A percentile compares a stretch with the other conserved stretches of the same genome.
Evolutionary conservation across 2,329 filamentous ascomycete genomes (phyloP).

Genomic region (Xylaria sp.): DNA sequence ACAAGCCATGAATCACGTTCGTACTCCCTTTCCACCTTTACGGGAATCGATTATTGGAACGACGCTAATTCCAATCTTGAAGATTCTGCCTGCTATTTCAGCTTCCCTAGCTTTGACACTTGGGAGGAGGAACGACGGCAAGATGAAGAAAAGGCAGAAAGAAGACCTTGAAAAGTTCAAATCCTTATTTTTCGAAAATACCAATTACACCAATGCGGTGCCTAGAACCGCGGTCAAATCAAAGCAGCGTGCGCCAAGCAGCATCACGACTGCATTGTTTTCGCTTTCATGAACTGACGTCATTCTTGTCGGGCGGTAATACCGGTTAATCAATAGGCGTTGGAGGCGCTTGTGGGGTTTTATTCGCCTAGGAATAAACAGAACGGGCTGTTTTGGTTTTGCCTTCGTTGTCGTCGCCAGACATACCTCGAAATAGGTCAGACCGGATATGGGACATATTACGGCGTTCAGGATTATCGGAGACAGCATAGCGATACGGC

Average conservation of each 20-base stretch:
- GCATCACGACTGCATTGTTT: conserved; percentile 19
- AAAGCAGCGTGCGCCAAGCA: conserved; percentile 7
- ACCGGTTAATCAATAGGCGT: conserved; percentile 31
- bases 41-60: neutral
- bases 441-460: conserved; percentile 20
- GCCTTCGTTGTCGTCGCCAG: conserved; percentile 22
- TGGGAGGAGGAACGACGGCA: conserved; percentile 63
- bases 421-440: conserved; percentile 35
- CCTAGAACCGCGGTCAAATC: neutral
- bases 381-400: conserved; percentile 14
- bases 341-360: conserved; percentile 30
- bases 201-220: neutral
- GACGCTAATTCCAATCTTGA: conserved; percentile 33
- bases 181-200: conserved; percentile 3
- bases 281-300: conserved; percentile 26
- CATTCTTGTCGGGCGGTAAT: conserved; percentile 24
- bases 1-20: conserved; percentile 44
- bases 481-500: conserved; percentile 36
- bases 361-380: conserved; percentile 14
- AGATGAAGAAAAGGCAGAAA: conserved; percentile 54
- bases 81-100: conserved; percentile 71
- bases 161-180: conserved; percentile 28
- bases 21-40: conserved; percentile 24
- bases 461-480: conserved; percentile 37
- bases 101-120: conserved; percentile 78